A percentile compares a stretch with the other conserved stretches of the same genome.
phyloP scores from a whole-genome alignment of 371 early-diverging fungal species.

The Umbelopsis sp. region DNA sequence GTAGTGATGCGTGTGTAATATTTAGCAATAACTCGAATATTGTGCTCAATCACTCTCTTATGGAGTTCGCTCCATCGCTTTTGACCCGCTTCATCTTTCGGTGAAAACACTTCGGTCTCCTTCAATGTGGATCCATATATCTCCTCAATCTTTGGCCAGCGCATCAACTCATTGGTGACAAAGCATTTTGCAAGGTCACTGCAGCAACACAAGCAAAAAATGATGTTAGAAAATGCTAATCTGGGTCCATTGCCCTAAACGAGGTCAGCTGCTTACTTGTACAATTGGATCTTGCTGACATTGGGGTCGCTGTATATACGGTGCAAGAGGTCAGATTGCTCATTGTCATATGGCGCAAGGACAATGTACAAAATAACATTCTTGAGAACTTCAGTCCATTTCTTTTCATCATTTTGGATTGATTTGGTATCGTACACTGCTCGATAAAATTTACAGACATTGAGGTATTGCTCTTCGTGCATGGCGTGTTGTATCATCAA shows the following conservation, averaged over 20 bases:
- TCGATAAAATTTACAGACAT: slow-evolving; percentile 90
- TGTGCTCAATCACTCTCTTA: slow-evolving; percentile 96
- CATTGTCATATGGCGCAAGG: slow-evolving; percentile 93
- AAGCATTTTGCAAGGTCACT: slow-evolving; percentile 87
- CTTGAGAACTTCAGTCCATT: slow-evolving; percentile 80
- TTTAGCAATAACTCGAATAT: slow-evolving; percentile 94
- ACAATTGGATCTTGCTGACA: slow-evolving; percentile 72
- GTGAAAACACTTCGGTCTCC: slow-evolving; percentile 73
- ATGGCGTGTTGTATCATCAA: slow-evolving; percentile 94
- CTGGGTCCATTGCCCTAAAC: background rate
- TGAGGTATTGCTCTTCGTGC: slow-evolving; percentile 88
- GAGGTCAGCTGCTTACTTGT: slow-evolving; percentile 52
- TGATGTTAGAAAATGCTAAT: background rate
- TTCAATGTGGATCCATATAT: slow-evolving; percentile 78
- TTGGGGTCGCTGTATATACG: slow-evolving; percentile 80
- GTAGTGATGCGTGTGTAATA: slow-evolving; percentile 92
- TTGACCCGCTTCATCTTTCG: slow-evolving; percentile 73
- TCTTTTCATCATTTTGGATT: slow-evolving; percentile 78
- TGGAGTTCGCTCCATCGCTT: slow-evolving; percentile 87
- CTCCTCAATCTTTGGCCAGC: slow-evolving; percentile 92
- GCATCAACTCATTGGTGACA: slow-evolving; percentile 89
- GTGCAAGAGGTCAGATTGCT: slow-evolving; percentile 92
- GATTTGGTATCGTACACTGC: slow-evolving; percentile 85
- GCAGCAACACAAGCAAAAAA: slow-evolving; percentile 17
- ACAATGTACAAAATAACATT: slow-evolving; percentile 84